A percentile compares a stretch with the other conserved stretches of the same genome.
These are phyloP conservation scores for Auriscalpium microsporum DNA, from an alignment of 768 basidiomycete genomes.

Conservation along the genomic window DNA sequence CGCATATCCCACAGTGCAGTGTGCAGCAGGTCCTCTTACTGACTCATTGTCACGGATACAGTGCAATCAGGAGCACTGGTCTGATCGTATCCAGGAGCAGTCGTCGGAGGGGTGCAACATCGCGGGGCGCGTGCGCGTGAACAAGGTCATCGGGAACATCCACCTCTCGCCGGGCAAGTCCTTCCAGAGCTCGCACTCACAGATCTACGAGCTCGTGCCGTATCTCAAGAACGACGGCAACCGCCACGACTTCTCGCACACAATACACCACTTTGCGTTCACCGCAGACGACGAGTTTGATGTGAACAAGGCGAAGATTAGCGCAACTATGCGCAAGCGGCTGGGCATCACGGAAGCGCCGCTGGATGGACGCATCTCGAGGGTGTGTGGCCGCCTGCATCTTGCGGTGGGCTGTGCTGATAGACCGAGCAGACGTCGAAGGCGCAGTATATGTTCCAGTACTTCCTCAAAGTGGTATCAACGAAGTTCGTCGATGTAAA, in stretches of 20 bases:
- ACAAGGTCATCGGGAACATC: constrained; percentile 95
- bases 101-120: constrained; percentile 93
- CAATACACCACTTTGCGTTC: constrained; percentile 74
- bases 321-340: constrained; percentile 56
- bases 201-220: constrained; percentile 85
- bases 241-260: constrained; percentile 91
- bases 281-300: constrained; percentile 79
- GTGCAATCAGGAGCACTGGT: constrained; percentile 94
- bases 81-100: constrained; percentile 87
- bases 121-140: constrained; percentile 84
- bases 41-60: constrained; percentile 24
- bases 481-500: constrained; percentile 87
- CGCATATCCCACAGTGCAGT: not conserved
- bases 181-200: constrained; percentile 79
- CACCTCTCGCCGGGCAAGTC: constrained; percentile 91
- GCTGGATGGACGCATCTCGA: constrained; percentile 55
- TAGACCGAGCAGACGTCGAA: constrained; percentile 49
- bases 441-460: constrained; percentile 92
- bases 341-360: constrained; percentile 73
- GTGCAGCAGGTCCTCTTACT: not conserved
- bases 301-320: constrained; percentile 50
- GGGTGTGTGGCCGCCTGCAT: constrained; percentile 30
- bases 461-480: constrained; percentile 98
- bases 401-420: too few relatives aligned
- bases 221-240: constrained; percentile 85